Evolutionary conservation across 2,329 filamentous ascomycete genomes (phyloP), one percentile per base, ranked within the genome.

Genomic region (Trichoderma sp.): DNA sequence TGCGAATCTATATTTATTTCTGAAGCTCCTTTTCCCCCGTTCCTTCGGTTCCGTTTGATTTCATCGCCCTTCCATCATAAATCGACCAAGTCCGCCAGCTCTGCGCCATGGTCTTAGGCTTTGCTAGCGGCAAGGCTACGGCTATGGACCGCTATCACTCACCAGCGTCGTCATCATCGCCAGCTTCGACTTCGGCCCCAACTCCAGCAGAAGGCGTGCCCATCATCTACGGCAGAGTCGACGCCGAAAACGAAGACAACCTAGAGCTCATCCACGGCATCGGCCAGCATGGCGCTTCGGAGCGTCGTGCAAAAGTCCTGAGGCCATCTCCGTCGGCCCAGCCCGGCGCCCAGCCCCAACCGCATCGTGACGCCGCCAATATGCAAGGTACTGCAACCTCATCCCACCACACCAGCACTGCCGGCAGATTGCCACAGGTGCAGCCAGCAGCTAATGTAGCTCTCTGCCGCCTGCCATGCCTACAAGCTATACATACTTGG

Each of bases 171-270:
- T 27, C 47, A 58, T 56, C 69, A 58, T 56, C 69, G 65, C n/a
- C 69, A 27, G 31, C 11, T 16, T 57, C 56, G 29, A 35, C 5
- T 19, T 33, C 71, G 35, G 71, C 72, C 52, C 64, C 70, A 21
- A 72, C 73, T 8, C 40, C 68, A 8, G 71, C 57, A 6, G 68
- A 71, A 13, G 71, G 73, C 11, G 76, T 73, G 16, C 68, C 72
- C 8, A 63, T 66, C 55, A 74, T 75, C 62, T 81, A 79, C 68
- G 79, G 77, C 53, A 74, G 78, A 47, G 72, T 79, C 71, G 77
- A 80, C 65, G 77, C 79, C 2, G 79, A 79, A 70, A 76, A 80
- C 62, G 77, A 81, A 71, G 74, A 75, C 35, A 78, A 77, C 69
- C 71, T 80, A n/a, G 70, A 72, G 24, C 70, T 79, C 7, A 71